phyloP scores from a whole-genome alignment of 1,284 basidiomycete genomes.

The Lentinula novae-zelandiae region DNA sequence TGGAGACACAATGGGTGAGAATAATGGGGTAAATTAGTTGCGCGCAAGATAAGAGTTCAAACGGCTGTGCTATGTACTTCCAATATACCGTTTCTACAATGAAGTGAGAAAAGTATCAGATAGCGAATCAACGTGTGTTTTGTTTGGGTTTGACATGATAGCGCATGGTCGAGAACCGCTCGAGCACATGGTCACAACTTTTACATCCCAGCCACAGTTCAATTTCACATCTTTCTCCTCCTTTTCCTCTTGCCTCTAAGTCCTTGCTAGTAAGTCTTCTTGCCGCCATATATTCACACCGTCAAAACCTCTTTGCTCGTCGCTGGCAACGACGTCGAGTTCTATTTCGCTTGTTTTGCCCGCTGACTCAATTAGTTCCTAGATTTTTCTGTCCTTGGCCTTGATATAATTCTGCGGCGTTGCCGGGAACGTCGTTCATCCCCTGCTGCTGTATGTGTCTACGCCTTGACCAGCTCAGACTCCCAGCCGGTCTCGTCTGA shows the following conservation, averaged over 20 bases:
- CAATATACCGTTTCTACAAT: background rate
- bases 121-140: background rate
- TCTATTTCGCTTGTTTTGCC: background rate
- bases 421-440: conserved; percentile 15
- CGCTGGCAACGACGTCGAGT: background rate
- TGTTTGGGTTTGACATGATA: background rate
- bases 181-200: conserved; percentile 1
- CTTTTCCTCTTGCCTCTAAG: conserved; percentile 17
- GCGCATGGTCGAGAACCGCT: background rate
- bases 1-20: conserved; percentile 14
- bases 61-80: background rate
- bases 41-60: background rate
- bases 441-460: conserved; percentile 44
- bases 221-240: conserved; percentile 11
- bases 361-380: conserved; percentile 14
- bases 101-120: background rate
- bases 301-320: conserved; percentile 12
- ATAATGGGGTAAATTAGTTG: background rate
- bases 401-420: conserved; percentile 10
- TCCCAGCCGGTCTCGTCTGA: conserved; percentile 57
- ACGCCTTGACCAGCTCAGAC: conserved; percentile 45
- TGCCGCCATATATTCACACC: conserved; percentile 21
- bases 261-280: conserved; percentile 22
- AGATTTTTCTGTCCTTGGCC: conserved; percentile 15
- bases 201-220: background rate